Conservation (phyloP, 306 rosid species). For the Neltuma alba region DNA sequence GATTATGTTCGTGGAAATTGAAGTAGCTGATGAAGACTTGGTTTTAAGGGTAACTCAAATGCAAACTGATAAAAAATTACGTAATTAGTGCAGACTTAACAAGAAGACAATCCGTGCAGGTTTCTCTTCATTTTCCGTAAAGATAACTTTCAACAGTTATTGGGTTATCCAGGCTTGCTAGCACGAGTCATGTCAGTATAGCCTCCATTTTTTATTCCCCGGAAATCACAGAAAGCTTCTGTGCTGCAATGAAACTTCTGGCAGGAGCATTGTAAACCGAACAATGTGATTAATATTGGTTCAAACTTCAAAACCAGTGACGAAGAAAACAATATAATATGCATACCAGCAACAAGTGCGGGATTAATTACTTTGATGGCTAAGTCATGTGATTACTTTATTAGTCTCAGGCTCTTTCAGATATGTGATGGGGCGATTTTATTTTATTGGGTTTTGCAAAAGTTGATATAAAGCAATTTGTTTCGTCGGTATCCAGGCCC, state of each 20-base stretch:
- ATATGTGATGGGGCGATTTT: background rate
- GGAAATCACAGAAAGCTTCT: background rate
- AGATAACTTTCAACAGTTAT: conserved; percentile 8
- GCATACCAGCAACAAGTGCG: conserved; percentile 21
- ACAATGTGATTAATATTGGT: background rate
- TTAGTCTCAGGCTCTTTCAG: conserved; percentile 36
- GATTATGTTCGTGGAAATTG: background rate
- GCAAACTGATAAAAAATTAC: background rate
- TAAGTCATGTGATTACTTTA: conserved; percentile 44
- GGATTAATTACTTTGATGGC: conserved; percentile 29
- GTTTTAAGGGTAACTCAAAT: background rate
- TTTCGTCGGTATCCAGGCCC: conserved; percentile 34
- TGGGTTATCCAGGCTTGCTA: background rate
- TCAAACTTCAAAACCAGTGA: background rate
- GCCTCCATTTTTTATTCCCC: background rate
- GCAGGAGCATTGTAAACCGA: background rate
- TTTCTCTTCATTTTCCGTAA: conserved; percentile 13
- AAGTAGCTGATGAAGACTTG: background rate
- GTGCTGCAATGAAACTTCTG: background rate
- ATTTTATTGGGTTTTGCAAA: conserved; percentile 32
- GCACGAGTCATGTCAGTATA: background rate
- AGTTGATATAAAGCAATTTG: conserved; percentile 33
- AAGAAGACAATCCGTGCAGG: background rate
- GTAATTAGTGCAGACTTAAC: background rate
- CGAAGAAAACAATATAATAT: conserved; percentile 24